Evolutionary conservation across 2,329 filamentous ascomycete species (phyloP), one percentile per base, ranked within the genome.

Genomic region (Diaporthe velutina): DNA sequence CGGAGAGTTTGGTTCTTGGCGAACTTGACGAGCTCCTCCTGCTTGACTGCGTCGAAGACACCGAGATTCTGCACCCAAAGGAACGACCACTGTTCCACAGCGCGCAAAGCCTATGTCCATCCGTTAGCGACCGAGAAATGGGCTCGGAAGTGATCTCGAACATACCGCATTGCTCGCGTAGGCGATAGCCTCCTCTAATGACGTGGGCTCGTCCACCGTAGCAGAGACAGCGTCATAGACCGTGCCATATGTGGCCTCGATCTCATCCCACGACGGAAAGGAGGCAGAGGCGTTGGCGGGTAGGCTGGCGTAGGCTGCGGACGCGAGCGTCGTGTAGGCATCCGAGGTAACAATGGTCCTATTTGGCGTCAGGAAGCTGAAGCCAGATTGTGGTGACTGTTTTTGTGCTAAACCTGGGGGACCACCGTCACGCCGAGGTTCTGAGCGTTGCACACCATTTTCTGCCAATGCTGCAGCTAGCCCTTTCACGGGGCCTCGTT

Each of bases 191-290:
- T 52, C 64, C 8, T 25, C 13, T 33, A 67, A 30, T 2, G 64
- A 67, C 1, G 64, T 28, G 4, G 45, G 64, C 30, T 38, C 64
- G 33, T 67, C 45, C 4, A 67, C 64, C 1, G 64, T 67, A 2
- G 45, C 64, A 1, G 64, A 67, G 22, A 67, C 64, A 67, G 64
- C 64, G 33, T 67, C 64, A 28, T 67, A 67, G 22, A 67, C 64
- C 30, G 64, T 67, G 45, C 64, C 22, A 13, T 67, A 67, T 1
- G 61, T 67, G 30, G 22, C 30, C 61, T 67, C 61, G 8, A 67
- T 67, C 22, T 67, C 45, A 7, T 67, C 45, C 61, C 61, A 67
- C 4, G 61, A 52, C 22, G 61, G 61, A 15, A 67, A 50, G 1
- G 61, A 17, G 3, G 45, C 5, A 10, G 61, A 38, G 12, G 33